phyloP scores from a whole-genome alignment of 805 yeast genomes.

The Starmerella riodocensis region DNA sequence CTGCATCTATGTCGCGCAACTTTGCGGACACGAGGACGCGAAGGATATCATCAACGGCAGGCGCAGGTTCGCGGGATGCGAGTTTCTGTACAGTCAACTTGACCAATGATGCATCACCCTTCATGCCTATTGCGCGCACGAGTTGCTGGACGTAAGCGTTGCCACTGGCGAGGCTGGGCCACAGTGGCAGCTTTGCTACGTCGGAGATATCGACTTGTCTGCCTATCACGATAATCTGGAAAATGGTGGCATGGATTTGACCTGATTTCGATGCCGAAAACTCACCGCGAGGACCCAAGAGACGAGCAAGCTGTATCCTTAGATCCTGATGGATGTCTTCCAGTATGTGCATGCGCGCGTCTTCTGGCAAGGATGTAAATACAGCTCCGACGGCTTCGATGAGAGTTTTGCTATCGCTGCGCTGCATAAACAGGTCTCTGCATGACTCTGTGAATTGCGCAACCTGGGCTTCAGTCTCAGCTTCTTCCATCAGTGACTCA shows the following conservation, averaged over 20 bases:
- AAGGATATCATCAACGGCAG: constrained; percentile 13
- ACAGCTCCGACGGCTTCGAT: constrained; percentile 1
- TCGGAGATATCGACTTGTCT: constrained; percentile 6
- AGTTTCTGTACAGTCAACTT: constrained; percentile 6
- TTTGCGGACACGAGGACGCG: constrained; percentile 12
- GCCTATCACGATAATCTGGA: constrained; percentile 6
- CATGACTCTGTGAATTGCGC: background rate
- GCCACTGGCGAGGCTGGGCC: constrained; percentile 1
- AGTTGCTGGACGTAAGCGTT: constrained; percentile 1
- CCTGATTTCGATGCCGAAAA: no score
- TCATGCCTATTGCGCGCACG: constrained; percentile 12
- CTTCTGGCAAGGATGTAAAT: constrained; percentile 4
- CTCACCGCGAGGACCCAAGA: constrained; percentile 14
- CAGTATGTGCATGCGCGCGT: background rate
- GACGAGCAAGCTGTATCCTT: constrained; percentile 11
- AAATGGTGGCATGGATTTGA: background rate
- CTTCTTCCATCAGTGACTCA: background rate
- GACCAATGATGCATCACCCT: constrained; percentile 4
- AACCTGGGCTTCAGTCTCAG: constrained; percentile 1
- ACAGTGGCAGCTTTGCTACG: constrained; percentile 12
- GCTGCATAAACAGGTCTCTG: constrained; percentile 7
- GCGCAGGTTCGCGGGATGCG: background rate
- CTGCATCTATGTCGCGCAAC: constrained; percentile 13
- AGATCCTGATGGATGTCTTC: constrained; percentile 12
- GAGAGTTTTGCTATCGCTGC: constrained; percentile 1